Evolutionary conservation across 768 basidiomycete species (phyloP).

Genomic region (Saitozyma sp.): DNA sequence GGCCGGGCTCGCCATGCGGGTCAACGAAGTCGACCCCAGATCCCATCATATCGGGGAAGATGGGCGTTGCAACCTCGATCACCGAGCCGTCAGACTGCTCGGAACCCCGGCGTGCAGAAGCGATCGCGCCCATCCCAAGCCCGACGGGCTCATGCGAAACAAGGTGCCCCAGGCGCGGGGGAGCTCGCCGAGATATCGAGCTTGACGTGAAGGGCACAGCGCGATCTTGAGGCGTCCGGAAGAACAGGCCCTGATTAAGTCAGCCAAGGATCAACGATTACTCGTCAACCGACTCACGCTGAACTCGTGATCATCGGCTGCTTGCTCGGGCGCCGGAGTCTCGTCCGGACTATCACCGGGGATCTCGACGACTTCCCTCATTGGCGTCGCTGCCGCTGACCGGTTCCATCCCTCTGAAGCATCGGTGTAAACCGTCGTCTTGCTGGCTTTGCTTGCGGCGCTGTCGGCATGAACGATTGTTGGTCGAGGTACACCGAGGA

Average conservation of each 20-base stretch:
- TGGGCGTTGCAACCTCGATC: too few relatives aligned
- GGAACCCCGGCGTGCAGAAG: too few relatives aligned
- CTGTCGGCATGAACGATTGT: conserved; percentile 20
- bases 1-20: too few relatives aligned
- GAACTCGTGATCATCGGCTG: conserved; percentile 37
- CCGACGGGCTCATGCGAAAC: too few relatives aligned
- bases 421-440: conserved; percentile 35
- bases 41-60: too few relatives aligned
- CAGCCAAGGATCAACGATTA: not conserved
- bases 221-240: conserved; percentile 36
- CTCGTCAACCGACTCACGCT: conserved; percentile 20
- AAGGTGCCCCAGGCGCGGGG: too few relatives aligned
- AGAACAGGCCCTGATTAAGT: conserved; percentile 37
- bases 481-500: conserved; percentile 10
- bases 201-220: too few relatives aligned
- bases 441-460: conserved; percentile 11
- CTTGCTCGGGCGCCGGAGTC: conserved; percentile 16
- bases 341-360: conserved; percentile 16
- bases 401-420: conserved; percentile 41
- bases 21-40: too few relatives aligned
- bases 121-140: too few relatives aligned
- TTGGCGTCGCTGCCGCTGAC: conserved; percentile 1
- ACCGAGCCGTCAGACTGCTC: too few relatives aligned
- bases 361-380: not conserved
- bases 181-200: too few relatives aligned